These are phyloP conservation scores for Botrytis byssoidea DNA, from an alignment of 2,329 filamentous ascomycete genomes.

Conservation along the genomic window DNA sequence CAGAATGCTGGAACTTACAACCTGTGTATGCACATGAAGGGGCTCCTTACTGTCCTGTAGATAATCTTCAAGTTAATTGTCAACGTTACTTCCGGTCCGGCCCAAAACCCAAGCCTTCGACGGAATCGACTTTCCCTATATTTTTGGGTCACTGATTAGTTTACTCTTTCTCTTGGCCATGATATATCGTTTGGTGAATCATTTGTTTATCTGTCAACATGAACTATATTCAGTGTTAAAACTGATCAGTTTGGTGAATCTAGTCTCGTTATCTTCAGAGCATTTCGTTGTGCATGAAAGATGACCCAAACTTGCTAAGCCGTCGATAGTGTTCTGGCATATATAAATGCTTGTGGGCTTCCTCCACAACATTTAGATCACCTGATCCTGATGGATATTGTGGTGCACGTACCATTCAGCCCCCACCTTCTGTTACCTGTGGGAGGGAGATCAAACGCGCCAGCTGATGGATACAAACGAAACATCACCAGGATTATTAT, in stretches of 20 bases:
- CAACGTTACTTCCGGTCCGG: too few species aligned
- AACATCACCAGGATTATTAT: neutral
- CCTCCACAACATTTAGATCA: neutral
- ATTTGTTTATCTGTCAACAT: neutral
- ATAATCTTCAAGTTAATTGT: neutral
- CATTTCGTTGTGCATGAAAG: neutral
- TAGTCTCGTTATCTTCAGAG: neutral
- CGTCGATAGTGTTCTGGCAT: neutral
- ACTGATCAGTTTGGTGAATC: neutral
- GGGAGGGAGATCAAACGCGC: neutral
- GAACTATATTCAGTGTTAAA: neutral
- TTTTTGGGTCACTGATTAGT: neutral
- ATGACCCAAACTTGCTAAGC: too few species aligned
- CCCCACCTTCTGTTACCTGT: neutral
- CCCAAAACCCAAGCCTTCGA: neutral
- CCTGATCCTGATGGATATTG: neutral
- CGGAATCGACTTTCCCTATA: neutral
- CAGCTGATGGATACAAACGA: constrained; percentile 4
- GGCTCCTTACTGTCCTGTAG: neutral
- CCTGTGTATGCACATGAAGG: neutral
- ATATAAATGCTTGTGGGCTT: neutral
- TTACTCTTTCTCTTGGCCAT: neutral
- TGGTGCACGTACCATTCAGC: neutral
- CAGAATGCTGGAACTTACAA: neutral
- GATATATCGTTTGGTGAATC: neutral